These are phyloP conservation scores for Nakazawaea anatomiae DNA, from an alignment of 805 yeast species.

Conservation along the genomic window DNA sequence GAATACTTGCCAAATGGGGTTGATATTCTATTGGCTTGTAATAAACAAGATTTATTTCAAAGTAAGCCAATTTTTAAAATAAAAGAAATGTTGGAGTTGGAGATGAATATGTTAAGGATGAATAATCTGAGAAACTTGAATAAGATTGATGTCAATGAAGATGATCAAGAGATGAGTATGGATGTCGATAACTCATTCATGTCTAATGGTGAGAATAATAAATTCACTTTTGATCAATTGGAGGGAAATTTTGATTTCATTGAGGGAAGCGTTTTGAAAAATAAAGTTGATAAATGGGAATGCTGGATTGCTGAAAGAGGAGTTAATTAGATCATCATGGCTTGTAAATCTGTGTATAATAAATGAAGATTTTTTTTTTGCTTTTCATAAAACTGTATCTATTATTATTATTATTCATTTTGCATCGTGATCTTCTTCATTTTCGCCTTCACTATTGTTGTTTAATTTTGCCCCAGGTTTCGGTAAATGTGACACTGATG, in stretches of 20 bases:
- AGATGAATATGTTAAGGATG: constrained; percentile 50
- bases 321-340: constrained; percentile 35
- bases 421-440: background rate
- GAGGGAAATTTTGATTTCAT: constrained; percentile 70
- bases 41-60: constrained; percentile 82
- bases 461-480: constrained; percentile 1
- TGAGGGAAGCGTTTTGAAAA: constrained; percentile 66
- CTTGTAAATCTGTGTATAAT: no score
- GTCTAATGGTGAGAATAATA: constrained; percentile 31
- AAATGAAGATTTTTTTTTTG: no score
- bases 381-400: background rate
- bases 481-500: constrained; percentile 23
- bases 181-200: constrained; percentile 25
- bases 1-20: constrained; percentile 64
- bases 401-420: background rate
- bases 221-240: constrained; percentile 59
- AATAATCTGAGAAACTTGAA: constrained; percentile 38
- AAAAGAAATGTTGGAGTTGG: constrained; percentile 52
- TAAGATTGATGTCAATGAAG: constrained; percentile 39
- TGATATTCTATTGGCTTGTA: constrained; percentile 73
- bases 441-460: background rate
- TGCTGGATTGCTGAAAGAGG: constrained; percentile 77
- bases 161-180: constrained; percentile 19
- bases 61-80: constrained; percentile 67
- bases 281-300: constrained; percentile 54